A percentile compares a stretch with the other conserved stretches of the same genome.
These are phyloP conservation scores for Neurospora sp. DNA, from an alignment of 495 filamentous ascomycete genomes.

Conservation along the genomic window DNA sequence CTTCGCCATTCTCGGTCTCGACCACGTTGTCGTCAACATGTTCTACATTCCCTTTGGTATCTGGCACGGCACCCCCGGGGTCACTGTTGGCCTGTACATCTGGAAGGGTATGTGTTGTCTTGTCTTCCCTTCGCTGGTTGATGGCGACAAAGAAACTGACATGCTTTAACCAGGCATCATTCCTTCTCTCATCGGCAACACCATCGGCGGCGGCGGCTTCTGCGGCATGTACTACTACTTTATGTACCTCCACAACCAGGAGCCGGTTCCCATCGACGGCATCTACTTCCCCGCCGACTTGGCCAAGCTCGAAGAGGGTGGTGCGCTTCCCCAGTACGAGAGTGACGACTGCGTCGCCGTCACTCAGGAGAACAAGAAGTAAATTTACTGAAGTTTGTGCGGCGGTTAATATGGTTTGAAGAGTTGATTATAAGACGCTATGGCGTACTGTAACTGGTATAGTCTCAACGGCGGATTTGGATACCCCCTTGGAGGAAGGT, in stretches of 20 bases:
- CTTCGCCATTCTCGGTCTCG: slow-evolving; percentile 48
- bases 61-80: slow-evolving; percentile 37
- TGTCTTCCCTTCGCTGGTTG: background rate
- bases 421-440: background rate
- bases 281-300: slow-evolving; percentile 2
- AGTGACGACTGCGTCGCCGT: background rate
- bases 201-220: slow-evolving; percentile 45
- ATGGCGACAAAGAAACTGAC: background rate
- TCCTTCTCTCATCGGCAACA: slow-evolving; percentile 47
- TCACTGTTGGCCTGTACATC: slow-evolving; percentile 47
- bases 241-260: slow-evolving; percentile 31
- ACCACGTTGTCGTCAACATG: slow-evolving; percentile 59
- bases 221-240: slow-evolving; percentile 42
- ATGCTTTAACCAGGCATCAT: slow-evolving; percentile 32
- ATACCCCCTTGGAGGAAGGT: background rate
- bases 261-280: slow-evolving; percentile 13
- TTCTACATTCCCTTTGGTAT: slow-evolving; percentile 51
- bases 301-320: background rate
- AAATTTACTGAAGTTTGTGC: background rate
- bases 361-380: background rate
- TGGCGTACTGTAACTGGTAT: background rate
- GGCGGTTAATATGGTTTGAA: background rate
- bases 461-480: background rate
- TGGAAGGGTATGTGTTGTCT: slow-evolving; percentile 40
- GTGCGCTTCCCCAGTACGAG: slow-evolving; percentile 1